Percentiles rank a stretch among this genome's conserved stretches.
Conservation (phyloP, 2,329 filamentous ascomycete species). For the Lachnum nothofagi region DNA sequence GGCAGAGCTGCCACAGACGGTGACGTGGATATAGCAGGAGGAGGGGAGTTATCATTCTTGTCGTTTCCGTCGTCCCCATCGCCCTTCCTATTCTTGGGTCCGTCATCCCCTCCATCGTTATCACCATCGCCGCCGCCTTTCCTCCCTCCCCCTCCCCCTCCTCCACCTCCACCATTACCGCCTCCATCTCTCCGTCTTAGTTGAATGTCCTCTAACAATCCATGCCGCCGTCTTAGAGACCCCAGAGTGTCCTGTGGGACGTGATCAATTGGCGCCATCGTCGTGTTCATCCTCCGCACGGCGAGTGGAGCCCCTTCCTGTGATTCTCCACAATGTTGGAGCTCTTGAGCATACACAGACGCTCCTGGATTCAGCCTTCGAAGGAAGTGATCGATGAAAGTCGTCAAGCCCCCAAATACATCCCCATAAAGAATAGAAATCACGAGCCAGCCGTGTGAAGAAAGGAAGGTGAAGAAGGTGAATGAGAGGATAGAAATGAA, state of each 20-base stretch:
- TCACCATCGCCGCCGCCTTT: slow-evolving; percentile 1
- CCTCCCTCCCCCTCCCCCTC: background rate
- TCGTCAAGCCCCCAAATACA: slow-evolving; percentile 13
- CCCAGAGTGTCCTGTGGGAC: slow-evolving; percentile 13
- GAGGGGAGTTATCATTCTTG: background rate
- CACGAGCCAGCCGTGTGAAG: slow-evolving; percentile 33
- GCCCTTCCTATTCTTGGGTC: background rate
- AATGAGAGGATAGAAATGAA: slow-evolving; percentile 16
- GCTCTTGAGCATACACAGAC: slow-evolving; percentile 22
- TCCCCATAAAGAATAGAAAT: slow-evolving; percentile 21
- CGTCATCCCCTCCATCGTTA: slow-evolving; percentile 1
- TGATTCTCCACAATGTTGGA: slow-evolving; percentile 23
- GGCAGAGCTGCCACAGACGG: background rate
- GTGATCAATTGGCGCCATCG: slow-evolving; percentile 30
- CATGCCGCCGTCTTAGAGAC: slow-evolving; percentile 13
- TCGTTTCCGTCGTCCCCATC: background rate
- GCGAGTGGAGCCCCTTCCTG: slow-evolving; percentile 15
- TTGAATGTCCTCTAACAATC: background rate
- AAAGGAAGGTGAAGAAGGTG: slow-evolving; percentile 19
- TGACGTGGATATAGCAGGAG: background rate
- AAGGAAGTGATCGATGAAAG: background rate
- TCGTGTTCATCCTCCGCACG: slow-evolving; percentile 29
- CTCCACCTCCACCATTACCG: slow-evolving; percentile 1
- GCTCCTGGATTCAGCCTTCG: slow-evolving; percentile 9
- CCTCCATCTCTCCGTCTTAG: slow-evolving; percentile 9